Evolutionary conservation across 768 basidiomycete species (phyloP).

Genomic region (Rhizopogon sp.): DNA sequence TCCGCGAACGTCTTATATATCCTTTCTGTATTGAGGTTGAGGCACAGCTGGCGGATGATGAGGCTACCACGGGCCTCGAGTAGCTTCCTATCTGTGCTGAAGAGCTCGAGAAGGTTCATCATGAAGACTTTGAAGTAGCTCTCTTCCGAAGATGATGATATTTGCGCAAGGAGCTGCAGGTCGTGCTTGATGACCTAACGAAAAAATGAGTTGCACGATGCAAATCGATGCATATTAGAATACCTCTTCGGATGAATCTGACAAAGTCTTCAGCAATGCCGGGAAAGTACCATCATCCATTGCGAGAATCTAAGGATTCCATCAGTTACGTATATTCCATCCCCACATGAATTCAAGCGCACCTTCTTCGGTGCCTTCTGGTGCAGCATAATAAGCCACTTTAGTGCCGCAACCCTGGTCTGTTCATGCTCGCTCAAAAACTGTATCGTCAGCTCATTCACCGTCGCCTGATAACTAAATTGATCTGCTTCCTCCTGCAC

Average conservation of each 20-base stretch:
- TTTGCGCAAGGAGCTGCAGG: slow-evolving; percentile 92
- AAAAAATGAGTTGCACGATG: slow-evolving; percentile 1
- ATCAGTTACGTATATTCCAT: background rate
- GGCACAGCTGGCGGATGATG: slow-evolving; percentile 91
- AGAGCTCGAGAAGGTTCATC: slow-evolving; percentile 90
- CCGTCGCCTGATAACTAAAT: slow-evolving; percentile 90
- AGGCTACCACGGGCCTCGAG: slow-evolving; percentile 90
- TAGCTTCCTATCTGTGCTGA: slow-evolving; percentile 88
- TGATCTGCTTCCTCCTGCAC: slow-evolving; percentile 54
- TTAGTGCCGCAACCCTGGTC: slow-evolving; percentile 90
- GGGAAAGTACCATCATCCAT: slow-evolving; percentile 98
- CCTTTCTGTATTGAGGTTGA: slow-evolving; percentile 90
- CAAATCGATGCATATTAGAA: slow-evolving; percentile 5
- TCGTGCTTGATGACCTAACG: slow-evolving; percentile 91
- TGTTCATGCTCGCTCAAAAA: slow-evolving; percentile 97
- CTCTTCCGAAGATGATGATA: slow-evolving; percentile 93
- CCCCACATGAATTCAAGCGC: background rate
- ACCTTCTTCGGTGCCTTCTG: slow-evolving; percentile 97
- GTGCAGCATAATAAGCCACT: slow-evolving; percentile 98
- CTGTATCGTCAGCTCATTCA: slow-evolving; percentile 88
- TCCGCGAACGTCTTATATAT: slow-evolving; percentile 97
- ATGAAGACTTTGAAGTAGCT: slow-evolving; percentile 94
- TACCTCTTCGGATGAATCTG: slow-evolving; percentile 94
- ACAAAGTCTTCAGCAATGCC: slow-evolving; percentile 89
- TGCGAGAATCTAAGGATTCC: slow-evolving; percentile 66